Conservation (phyloP, 768 basidiomycete species). For the Lyophyllum shimeji region DNA sequence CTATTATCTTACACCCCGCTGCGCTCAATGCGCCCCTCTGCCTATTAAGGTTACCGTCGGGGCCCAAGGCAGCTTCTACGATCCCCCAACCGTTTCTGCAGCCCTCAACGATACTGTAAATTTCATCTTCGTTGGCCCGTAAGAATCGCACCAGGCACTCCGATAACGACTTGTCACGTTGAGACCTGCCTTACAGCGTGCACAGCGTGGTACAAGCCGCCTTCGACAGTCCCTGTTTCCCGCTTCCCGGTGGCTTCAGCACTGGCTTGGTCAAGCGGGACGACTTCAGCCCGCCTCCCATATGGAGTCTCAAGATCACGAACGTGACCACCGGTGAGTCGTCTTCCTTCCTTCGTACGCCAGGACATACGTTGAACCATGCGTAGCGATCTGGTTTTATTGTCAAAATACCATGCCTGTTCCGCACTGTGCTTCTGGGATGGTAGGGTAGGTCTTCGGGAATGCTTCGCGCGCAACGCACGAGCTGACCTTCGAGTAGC, state of each 20-base stretch:
- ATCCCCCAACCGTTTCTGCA: constrained; percentile 32
- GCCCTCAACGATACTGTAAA: constrained; percentile 31
- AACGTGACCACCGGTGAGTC: constrained; percentile 28
- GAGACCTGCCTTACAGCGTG: constrained; percentile 17
- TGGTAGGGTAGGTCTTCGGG: constrained; percentile 35
- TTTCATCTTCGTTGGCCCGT: constrained; percentile 41
- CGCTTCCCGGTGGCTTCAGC: constrained; percentile 40
- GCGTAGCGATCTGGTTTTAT: constrained; percentile 36
- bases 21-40: not conserved
- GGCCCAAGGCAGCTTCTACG: constrained; percentile 37
- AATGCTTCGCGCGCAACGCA: too few relatives aligned
- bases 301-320: constrained; percentile 36
- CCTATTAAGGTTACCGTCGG: constrained; percentile 36
- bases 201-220: constrained; percentile 42
- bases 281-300: constrained; percentile 14
- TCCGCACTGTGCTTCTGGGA: constrained; percentile 37
- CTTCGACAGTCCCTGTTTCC: constrained; percentile 36
- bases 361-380: not conserved
- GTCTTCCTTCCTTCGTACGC: not conserved
- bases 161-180: not conserved
- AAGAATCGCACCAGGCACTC: constrained; percentile 3
- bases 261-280: constrained; percentile 29
- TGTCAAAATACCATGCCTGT: constrained; percentile 33
- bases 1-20: not conserved
- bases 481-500: constrained; percentile 13